Evolutionary conservation across 257 asterid genomes (phyloP), one percentile per base, ranked within the genome.

Genomic region (Lycium ferocissimum): DNA sequence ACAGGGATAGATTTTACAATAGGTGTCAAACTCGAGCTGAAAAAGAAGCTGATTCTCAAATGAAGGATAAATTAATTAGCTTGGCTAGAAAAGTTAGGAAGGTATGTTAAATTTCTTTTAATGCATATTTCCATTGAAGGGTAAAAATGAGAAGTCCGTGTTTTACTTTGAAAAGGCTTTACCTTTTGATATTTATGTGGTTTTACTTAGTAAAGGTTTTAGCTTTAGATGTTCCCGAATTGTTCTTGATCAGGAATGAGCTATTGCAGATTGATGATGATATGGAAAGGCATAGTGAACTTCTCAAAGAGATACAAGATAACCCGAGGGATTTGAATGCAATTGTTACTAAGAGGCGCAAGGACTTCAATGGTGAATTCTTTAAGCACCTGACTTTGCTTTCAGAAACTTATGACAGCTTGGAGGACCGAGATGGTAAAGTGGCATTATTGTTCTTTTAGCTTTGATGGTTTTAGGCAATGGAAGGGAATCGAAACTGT

Each of bases 351-450:
- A 95, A 91, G 93, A 84, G 97, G 80, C 93, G 98, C 18, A 89
- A 90, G 86, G 98, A 95, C 76, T 95, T 95, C 82, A 91, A 95
- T 0, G 99, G 91, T 65, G 97, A 92, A 51, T 95, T 40, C 90
- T 95, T 95, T 88, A 93, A 92, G 43, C 90, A 93, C 88, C 94
- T 95, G 85, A 90, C 92, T 82, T 88, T 95, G 91, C 89, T 95
- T 62, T 89, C 96, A 0, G 95, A 93, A 85, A 91, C 93, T 71
- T 88, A 87, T 69, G 94, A 94, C 84, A 83, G 92, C 91, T 89
- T 95, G 93, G 99, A 95, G 90, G 98, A 95, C 75, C 91, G 92
- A 40, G 99, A 95, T 89, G 98, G 99, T 95, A 94, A 82, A 65
- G 65, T 26, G 17, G 4, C 82, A 9, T 78, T 78, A 53, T 51